phyloP scores from a whole-genome alignment of 2,329 filamentous ascomycete species.

The Hypoxylon sp. region DNA sequence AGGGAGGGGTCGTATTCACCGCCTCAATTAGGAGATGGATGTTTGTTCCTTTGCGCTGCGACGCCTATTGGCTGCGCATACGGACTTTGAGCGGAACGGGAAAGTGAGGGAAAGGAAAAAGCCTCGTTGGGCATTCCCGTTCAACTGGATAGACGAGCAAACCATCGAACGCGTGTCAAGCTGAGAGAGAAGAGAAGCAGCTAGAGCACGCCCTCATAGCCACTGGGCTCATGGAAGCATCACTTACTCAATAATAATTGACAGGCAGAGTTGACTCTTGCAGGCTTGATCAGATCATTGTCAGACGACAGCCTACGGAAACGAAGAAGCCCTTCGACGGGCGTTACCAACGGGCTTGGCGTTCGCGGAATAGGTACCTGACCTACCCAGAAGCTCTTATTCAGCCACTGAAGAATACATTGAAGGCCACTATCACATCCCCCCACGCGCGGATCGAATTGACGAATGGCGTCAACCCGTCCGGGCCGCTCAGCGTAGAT shows the following conservation, averaged over 20 bases:
- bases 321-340: slow-evolving; percentile 13
- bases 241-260: slow-evolving; percentile 19
- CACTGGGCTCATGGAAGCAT: slow-evolving; percentile 8
- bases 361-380: slow-evolving; percentile 21
- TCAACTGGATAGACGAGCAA: slow-evolving; percentile 12
- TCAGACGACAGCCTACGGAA: slow-evolving; percentile 14
- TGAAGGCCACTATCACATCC: slow-evolving; percentile 4
- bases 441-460: slow-evolving; percentile 31
- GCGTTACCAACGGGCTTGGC: slow-evolving; percentile 34
- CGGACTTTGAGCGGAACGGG: slow-evolving; percentile 31
- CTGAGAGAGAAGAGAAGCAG: slow-evolving; percentile 17
- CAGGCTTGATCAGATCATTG: slow-evolving; percentile 14
- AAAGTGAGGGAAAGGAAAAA: slow-evolving; percentile 27
- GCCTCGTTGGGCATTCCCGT: slow-evolving; percentile 38
- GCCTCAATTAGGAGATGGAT: slow-evolving; percentile 27
- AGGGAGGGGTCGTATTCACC: slow-evolving; percentile 41
- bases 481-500: slow-evolving; percentile 27
- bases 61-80: slow-evolving; percentile 30
- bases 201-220: slow-evolving; percentile 12
- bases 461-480: slow-evolving; percentile 36
- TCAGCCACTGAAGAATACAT: slow-evolving; percentile 24
- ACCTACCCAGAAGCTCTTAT: background rate
- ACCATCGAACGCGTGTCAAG: slow-evolving; percentile 25
- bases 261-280: slow-evolving; percentile 3
- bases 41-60: slow-evolving; percentile 29